Evolutionary conservation across 768 basidiomycete genomes (phyloP), one percentile per base, ranked within the genome.

Genomic region (Mycena albidolilacea): DNA sequence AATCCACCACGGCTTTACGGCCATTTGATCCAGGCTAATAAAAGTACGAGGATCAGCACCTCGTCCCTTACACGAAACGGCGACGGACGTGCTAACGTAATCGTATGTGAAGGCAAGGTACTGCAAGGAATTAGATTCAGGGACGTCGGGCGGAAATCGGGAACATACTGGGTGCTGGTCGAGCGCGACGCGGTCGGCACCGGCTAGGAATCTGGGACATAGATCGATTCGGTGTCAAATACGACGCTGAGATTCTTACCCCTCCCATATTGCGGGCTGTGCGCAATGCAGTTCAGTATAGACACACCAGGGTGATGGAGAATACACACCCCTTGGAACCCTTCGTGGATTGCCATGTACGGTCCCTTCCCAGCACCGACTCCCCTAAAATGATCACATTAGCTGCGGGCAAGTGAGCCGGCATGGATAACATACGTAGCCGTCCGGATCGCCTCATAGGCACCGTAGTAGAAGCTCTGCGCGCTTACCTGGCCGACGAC

Each of bases 151-250:
- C 76, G 87, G 48, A 59, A 73, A 82, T 88, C 89, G 76, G 84
- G 86, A 46, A 91, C 82, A 81, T 92, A 96, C 76, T 50, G 93
- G 93, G 82, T 97, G 95, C 59, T 91, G 88, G 82, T 97, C 95
- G 50, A 97, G 81, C 43, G 88, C 86, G 73, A 91, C 81, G 67
- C 96, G 91, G 82, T 97, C 96, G 38, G 92, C 90, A 57, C 93
- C 91, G 52, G 88, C 81, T 67, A 96, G 82, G 86, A 94, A 96
- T 67, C 90, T 92, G 44, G 82, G n/a, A 55, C 1, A 43, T 21
- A 35, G 46, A 59, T 54, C 48, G 41, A 62, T 63, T 52, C 50
- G 54, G 35, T 0, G 21, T 23, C 10, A 15, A 50, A 48, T 30
- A 54, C 12, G 23, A 70, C 57, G 60, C 55, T 46, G 72, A 58